A percentile compares a stretch with the other conserved stretches of the same genome.
Conservation (phyloP, 371 early-diverging fungal genomes). For the Saksenaea vasiformis region DNA sequence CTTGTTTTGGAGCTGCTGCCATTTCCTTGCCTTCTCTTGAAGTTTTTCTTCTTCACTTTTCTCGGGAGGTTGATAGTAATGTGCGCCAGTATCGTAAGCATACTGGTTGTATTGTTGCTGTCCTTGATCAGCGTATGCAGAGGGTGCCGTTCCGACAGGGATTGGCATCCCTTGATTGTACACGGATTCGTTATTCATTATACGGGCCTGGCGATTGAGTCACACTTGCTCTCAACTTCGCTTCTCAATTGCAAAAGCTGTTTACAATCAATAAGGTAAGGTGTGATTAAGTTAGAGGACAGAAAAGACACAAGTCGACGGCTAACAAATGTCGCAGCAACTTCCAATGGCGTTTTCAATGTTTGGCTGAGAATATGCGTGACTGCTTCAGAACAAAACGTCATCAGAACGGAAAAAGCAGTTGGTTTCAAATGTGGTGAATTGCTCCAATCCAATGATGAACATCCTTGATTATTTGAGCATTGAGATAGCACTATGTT, state of each 20-base stretch:
- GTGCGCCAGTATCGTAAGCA: constrained; percentile 33
- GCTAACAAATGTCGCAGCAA: background rate
- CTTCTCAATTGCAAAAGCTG: background rate
- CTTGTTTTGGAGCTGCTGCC: constrained; percentile 90
- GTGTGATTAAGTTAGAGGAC: background rate
- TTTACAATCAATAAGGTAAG: background rate
- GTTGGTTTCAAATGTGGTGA: too few relatives aligned
- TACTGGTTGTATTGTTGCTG: constrained; percentile 31
- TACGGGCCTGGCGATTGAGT: constrained; percentile 1
- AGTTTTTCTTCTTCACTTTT: constrained; percentile 59
- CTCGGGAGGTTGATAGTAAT: constrained; percentile 24
- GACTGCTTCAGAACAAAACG: too few relatives aligned
- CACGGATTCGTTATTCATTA: constrained; percentile 1
- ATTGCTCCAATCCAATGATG: too few relatives aligned
- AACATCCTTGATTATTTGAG: too few relatives aligned
- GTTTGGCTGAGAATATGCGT: background rate
- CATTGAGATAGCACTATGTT: too few relatives aligned
- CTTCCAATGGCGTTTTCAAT: background rate
- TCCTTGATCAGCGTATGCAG: constrained; percentile 34
- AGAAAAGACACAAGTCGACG: background rate
- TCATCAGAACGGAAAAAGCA: too few relatives aligned
- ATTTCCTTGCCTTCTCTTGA: constrained; percentile 81
- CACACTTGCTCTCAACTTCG: background rate
- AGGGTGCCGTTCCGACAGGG: constrained; percentile 36
- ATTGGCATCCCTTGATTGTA: constrained; percentile 26